Base-by-base conservation (phyloP, 306 rosid genomes). In the Trifolium fragiferum region DNA sequence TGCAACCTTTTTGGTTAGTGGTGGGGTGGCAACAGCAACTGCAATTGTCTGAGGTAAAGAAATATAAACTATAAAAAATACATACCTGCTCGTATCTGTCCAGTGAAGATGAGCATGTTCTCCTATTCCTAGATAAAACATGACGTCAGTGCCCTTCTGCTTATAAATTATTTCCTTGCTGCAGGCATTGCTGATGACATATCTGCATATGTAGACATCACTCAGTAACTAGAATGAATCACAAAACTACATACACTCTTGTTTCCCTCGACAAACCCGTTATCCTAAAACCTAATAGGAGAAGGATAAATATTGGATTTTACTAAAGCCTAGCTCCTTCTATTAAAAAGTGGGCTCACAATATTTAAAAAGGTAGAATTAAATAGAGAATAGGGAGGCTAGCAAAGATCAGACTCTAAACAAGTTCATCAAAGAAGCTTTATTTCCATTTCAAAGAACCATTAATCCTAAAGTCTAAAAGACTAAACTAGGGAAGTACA, bases 21-120 rank as follows among this genome's bases (percentile, higher is more conserved):
- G 30, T 63, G 21, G 35, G 58, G 30, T 63, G 21, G 35, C 49
- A 59, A 58, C 44, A 8, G 43, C 67, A 63, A 69, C 64, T 21
- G 57, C 19, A 16, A 15, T 51, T 54, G 12, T 47, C 51, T 16
- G 18, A 18, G 19, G 50, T 46, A 58, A 67, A 68, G 57, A 57
- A 50, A 51, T 15, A 66, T 27, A 68, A 37, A 60, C 10, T 38
- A 32, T 59, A 63, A 66, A 66, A 72, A 15, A 61, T 49, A 73
- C 58, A 70, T 71, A 93, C 98, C 89, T 93, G 66, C 89, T 82
- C 14, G 83, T 79, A 75, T 93, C 96, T 65, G 87, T 89, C 96
- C 98, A 89, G 66, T 91, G 96, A 83, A 93, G 98, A 83, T 91
- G 94, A 75, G 96, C 89, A 84, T 93, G 97, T 70, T 86, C 86